Evolutionary conservation across 352 stramenopile species (phyloP).

Genomic region (Globisporangium nodosum): DNA sequence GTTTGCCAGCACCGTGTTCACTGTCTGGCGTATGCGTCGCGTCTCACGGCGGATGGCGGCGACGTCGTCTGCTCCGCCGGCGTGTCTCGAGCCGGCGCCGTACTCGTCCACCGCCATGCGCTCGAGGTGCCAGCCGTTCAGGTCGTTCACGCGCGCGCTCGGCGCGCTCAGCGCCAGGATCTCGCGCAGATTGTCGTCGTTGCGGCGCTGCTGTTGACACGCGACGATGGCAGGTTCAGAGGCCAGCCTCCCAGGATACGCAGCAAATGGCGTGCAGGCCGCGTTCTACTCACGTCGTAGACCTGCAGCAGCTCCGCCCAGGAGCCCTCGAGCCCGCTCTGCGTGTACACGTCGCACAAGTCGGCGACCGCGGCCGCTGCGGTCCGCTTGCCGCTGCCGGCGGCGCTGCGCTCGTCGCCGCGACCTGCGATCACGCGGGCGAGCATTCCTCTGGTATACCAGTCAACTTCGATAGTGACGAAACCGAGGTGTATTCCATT

Average conservation of each 20-base stretch:
- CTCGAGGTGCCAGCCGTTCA: constrained; percentile 76
- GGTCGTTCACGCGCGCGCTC: constrained; percentile 43
- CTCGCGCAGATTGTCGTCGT: constrained; percentile 68
- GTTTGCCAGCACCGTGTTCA: constrained; percentile 54
- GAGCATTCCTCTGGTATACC: constrained; percentile 1
- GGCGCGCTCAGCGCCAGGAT: constrained; percentile 71
- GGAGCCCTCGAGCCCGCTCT: constrained; percentile 55
- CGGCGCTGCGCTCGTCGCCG: constrained; percentile 6
- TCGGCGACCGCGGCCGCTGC: constrained; percentile 32
- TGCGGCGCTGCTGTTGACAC: constrained; percentile 52
- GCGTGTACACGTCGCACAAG: constrained; percentile 64
- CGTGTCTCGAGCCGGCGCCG: constrained; percentile 20
- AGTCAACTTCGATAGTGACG: not conserved
- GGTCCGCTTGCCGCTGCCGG: constrained; percentile 3
- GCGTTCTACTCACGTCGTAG: constrained; percentile 46
- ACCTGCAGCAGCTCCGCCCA: constrained; percentile 61
- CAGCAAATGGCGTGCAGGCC: no score
- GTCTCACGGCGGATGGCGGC: constrained; percentile 56
- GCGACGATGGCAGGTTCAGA: not conserved
- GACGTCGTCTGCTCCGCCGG: constrained; percentile 27
- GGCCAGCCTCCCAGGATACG: not conserved
- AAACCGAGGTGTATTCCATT: not conserved
- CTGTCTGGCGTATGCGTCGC: constrained; percentile 47
- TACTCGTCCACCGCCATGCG: constrained; percentile 77
- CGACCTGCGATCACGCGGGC: constrained; percentile 9